These are phyloP conservation scores for Saccharum spontaneum DNA, from an alignment of 176 grass and related monocot species.

Conservation along the genomic window DNA sequence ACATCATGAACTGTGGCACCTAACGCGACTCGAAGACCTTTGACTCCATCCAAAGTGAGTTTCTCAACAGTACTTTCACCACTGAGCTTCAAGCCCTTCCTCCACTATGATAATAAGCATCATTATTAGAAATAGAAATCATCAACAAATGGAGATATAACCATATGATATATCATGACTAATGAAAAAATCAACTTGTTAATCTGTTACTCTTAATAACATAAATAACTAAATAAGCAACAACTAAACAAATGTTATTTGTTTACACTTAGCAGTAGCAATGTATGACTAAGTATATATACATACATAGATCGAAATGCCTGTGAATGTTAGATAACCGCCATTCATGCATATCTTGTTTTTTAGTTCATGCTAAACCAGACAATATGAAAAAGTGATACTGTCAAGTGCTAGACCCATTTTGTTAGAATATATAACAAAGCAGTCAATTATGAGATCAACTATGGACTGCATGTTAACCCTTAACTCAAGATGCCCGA, in stretches of 20 bases:
- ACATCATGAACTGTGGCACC: constrained; percentile 97
- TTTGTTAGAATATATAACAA: constrained; percentile 8
- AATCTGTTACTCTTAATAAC: constrained; percentile 11
- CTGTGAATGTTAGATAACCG: constrained; percentile 2
- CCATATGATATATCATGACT: constrained; percentile 10
- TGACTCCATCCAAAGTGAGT: constrained; percentile 93
- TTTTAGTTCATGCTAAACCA: constrained; percentile 8
- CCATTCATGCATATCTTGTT: neutral
- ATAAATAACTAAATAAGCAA: constrained; percentile 19
- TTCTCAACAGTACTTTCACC: constrained; percentile 90
- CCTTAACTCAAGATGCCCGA: constrained; percentile 2
- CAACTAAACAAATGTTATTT: constrained; percentile 8
- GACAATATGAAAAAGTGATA: neutral
- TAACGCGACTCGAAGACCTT: constrained; percentile 81
- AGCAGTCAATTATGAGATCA: constrained; percentile 17
- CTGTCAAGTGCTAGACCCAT: neutral
- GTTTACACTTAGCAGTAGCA: neutral
- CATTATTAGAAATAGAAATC: constrained; percentile 18
- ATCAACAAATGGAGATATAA: constrained; percentile 6
- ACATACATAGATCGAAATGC: neutral
- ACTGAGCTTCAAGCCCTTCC: constrained; percentile 81
- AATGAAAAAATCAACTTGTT: constrained; percentile 4
- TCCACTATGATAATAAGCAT: constrained; percentile 68
- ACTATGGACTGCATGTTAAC: neutral
- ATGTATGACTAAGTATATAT: neutral